Evolutionary conservation across 2,329 filamentous ascomycete species (phyloP), one percentile per base, ranked within the genome.

Genomic region (Monilinia fructicola): DNA sequence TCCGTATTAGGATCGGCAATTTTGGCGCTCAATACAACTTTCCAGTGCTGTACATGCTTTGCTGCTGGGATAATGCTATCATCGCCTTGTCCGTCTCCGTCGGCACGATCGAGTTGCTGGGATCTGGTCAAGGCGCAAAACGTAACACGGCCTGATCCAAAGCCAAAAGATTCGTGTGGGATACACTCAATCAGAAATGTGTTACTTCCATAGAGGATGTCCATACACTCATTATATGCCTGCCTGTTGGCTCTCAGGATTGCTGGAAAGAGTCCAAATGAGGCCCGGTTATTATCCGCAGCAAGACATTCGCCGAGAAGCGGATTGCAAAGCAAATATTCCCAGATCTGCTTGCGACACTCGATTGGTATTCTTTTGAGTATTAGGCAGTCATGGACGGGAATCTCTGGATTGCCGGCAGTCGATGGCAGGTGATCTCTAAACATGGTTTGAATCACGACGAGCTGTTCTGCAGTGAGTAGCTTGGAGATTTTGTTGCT

Each of bases 1-100:
- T 26, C 6, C n/a, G 7, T 3, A 28, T 26, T 16, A 1, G 14
- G 2, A 2, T 1, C 2, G 2, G n/a, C 5, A 2, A 14, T 2
- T 0, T 6, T 55, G 6, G 35, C 54, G 7, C 54, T 55, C 35
- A 55, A 2, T 3, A 40, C 35, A 18, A 42, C 14, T 3, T 42
- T 56, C 54, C 54, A 56, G 14, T 56, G 35, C n/a, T 26, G 54
- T 1, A 55, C 54, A 23, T 55, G 10, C n/a, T 40, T 42, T 42
- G 54, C 54, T 0, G 54, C 35, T 18, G 54, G n/a, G 16, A 55
- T 55, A 12, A 55, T 26, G 12, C 21, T 4, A 3, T 40, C 1
- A 6, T 55, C 35, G 12, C 4, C 21, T 40, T n/a, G 6, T 23
- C 0, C 35, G 7, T 7, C n/a, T 55, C 11, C 4, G 0, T 1